Percentiles rank a stretch among this genome's conserved stretches.
Conservation (phyloP, 2,329 filamentous ascomycete species). For the Fusarium haematococcum region DNA sequence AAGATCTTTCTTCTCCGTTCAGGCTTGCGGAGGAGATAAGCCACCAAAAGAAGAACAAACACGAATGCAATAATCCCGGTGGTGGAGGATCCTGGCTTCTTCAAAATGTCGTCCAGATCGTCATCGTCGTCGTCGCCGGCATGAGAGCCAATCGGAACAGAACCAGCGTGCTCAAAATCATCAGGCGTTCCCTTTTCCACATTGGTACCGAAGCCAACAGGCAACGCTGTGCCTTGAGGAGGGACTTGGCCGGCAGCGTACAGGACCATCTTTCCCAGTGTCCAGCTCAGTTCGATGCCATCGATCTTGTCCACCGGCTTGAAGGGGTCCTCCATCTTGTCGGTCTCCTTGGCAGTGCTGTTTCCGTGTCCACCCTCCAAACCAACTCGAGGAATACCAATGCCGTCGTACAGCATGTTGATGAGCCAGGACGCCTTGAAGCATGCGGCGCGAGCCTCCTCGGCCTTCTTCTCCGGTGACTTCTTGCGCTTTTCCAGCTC, state of each 20-base stretch:
- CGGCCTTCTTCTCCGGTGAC: constrained; percentile 79
- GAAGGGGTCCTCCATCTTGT: constrained; percentile 83
- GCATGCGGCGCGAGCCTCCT: constrained; percentile 87
- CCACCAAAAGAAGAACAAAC: constrained; percentile 75
- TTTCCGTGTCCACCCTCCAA: constrained; percentile 73
- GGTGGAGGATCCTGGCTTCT: constrained; percentile 74
- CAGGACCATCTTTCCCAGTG: constrained; percentile 93
- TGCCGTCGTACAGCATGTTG: constrained; percentile 94
- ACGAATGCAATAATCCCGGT: constrained; percentile 84
- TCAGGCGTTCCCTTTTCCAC: constrained; percentile 69
- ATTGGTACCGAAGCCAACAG: constrained; percentile 95
- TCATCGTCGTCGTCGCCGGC: constrained; percentile 63
- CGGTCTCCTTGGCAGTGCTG: constrained; percentile 77
- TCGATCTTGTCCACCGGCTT: constrained; percentile 93
- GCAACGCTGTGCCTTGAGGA: constrained; percentile 67
- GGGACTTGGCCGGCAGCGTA: constrained; percentile 93
- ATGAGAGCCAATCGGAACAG: constrained; percentile 53
- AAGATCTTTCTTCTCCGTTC: constrained; percentile 69
- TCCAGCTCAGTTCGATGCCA: constrained; percentile 95
- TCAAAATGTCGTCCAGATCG: constrained; percentile 74
- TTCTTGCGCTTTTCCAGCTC: constrained; percentile 76
- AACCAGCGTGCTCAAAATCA: constrained; percentile 88
- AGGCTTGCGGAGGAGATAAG: constrained; percentile 82
- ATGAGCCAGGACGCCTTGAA: constrained; percentile 99
- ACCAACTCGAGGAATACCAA: constrained; percentile 88